Evolutionary conservation across 2,329 filamentous ascomycete species (phyloP).

Genomic region (Colletotrichum trifolii): DNA sequence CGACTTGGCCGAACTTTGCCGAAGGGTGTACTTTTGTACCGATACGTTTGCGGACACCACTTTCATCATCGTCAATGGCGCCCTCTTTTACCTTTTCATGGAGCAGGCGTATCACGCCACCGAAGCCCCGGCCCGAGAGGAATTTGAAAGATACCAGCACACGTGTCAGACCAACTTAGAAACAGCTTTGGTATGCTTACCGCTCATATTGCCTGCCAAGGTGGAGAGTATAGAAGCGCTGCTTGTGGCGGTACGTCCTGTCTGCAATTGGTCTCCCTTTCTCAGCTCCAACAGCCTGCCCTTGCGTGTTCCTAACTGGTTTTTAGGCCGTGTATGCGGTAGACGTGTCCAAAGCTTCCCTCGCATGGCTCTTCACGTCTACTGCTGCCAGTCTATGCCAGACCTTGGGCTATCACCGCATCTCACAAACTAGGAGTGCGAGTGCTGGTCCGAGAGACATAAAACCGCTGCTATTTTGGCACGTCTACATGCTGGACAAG

Average conservation of each 20-base stretch:
- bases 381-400: conserved; percentile 70
- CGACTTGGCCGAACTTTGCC: conserved; percentile 62
- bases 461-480: conserved; percentile 60
- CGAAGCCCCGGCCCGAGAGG: conserved; percentile 44
- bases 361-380: conserved; percentile 72
- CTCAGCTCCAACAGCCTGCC: not conserved
- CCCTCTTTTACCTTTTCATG: conserved; percentile 61
- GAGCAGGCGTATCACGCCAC: conserved; percentile 54
- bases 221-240: conserved; percentile 68
- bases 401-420: conserved; percentile 70
- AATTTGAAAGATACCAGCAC: conserved; percentile 51
- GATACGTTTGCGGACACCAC: conserved; percentile 61
- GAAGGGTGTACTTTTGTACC: conserved; percentile 61
- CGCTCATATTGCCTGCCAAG: conserved; percentile 66
- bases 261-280: not conserved
- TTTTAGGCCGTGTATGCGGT: conserved; percentile 69
- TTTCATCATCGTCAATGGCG: conserved; percentile 62
- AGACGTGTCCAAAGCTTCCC: conserved; percentile 69
- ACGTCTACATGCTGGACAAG: conserved; percentile 66
- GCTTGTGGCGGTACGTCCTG: conserved; percentile 62
- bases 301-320: not conserved
- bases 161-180: conserved; percentile 62
- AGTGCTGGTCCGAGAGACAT: conserved; percentile 44
- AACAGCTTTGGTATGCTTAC: conserved; percentile 61
- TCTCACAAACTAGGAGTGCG: conserved; percentile 47